Evolutionary conservation across 176 grass and related monocot species (phyloP).

Genomic region (Avena eriantha): DNA sequence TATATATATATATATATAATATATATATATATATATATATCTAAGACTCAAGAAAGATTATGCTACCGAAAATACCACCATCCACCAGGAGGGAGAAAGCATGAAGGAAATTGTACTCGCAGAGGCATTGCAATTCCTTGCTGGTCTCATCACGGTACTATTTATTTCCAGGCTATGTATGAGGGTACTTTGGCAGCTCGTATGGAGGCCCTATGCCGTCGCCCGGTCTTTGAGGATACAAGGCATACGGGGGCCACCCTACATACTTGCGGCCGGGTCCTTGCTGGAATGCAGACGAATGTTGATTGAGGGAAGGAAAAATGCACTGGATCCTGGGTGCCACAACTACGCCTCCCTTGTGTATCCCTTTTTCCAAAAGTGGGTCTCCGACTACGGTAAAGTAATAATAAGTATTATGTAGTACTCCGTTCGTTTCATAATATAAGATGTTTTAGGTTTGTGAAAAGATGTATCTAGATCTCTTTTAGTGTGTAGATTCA

Average conservation of each 20-base stretch:
- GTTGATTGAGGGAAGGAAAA: neutral
- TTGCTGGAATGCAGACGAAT: conserved; percentile 48
- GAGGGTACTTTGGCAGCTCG: conserved; percentile 27
- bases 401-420: too few species aligned
- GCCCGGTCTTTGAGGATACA: conserved; percentile 37
- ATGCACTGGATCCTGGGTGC: conserved; percentile 34
- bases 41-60: too few species aligned
- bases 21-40: too few species aligned
- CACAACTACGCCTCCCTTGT: conserved; percentile 51
- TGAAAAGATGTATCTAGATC: too few species aligned
- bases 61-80: too few species aligned
- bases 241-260: conserved; percentile 49
- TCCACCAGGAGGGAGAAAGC: too few species aligned
- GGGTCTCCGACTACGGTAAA: conserved; percentile 50
- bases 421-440: too few species aligned
- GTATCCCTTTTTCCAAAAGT: conserved; percentile 47
- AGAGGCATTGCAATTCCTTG: too few species aligned
- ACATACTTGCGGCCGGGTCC: conserved; percentile 50
- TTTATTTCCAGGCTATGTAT: neutral
- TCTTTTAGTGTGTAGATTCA: too few species aligned
- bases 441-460: too few species aligned
- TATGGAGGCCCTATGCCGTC: conserved; percentile 40
- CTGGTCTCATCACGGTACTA: neutral
- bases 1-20: too few species aligned
- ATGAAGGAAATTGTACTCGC: too few species aligned